Evolutionary conservation across 257 asterid genomes (phyloP).

Genomic region (Knoxia roxburghii): DNA sequence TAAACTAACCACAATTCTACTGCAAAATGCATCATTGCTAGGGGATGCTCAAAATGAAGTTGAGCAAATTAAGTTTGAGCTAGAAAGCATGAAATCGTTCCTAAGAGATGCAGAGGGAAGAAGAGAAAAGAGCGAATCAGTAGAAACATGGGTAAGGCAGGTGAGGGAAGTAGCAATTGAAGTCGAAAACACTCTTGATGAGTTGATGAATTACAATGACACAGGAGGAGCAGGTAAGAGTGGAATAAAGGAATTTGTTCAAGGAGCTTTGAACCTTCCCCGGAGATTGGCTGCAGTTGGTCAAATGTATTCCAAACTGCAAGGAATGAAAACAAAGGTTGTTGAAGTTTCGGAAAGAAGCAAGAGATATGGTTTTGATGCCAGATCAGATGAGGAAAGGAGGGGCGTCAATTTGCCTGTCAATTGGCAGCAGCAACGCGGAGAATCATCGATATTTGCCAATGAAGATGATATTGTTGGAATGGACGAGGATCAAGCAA

Average conservation of each 20-base stretch:
- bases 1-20: conserved; percentile 13
- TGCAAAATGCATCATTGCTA: conserved; percentile 16
- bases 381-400: conserved; percentile 12
- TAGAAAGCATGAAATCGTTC: conserved; percentile 26
- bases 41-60: conserved; percentile 22
- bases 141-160: conserved; percentile 28
- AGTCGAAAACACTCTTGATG: conserved; percentile 26
- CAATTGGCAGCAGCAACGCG: conserved; percentile 18
- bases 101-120: conserved; percentile 23
- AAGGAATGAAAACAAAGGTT: conserved; percentile 21
- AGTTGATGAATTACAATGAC: conserved; percentile 16
- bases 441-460: conserved; percentile 19
- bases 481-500: conserved; percentile 14
- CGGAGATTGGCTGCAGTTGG: conserved; percentile 10
- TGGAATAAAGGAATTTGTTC: conserved; percentile 11
- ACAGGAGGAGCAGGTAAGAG: background rate
- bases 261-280: conserved; percentile 5
- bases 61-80: conserved; percentile 26
- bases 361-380: conserved; percentile 25
- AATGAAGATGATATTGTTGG: conserved; percentile 22
- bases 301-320: conserved; percentile 9
- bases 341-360: conserved; percentile 25
- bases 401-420: conserved; percentile 9
- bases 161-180: conserved; percentile 24
- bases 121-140: conserved; percentile 18